Evolutionary conservation across 2,329 filamentous ascomycete genomes (phyloP).

Genomic region (Thelonectria discophora): DNA sequence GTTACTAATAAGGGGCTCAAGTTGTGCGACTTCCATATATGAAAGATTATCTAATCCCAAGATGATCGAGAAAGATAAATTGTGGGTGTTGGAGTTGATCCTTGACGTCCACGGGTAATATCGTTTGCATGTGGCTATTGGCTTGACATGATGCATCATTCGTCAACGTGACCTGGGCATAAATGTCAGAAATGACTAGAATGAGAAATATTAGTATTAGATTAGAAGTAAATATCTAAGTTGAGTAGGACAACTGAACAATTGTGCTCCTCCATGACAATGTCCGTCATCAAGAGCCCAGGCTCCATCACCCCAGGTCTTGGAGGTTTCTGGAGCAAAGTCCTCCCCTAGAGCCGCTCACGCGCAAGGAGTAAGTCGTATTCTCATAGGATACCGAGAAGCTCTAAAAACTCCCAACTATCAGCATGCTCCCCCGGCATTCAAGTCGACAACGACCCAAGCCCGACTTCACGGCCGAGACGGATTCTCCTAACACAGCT

Average conservation of each 20-base stretch:
- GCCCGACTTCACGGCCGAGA: slow-evolving; percentile 71
- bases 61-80: not conserved
- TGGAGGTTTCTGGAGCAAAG: slow-evolving; percentile 64
- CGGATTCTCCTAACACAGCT: slow-evolving; percentile 69
- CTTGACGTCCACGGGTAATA: slow-evolving; percentile 4
- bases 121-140: slow-evolving; percentile 2
- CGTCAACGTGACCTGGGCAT: not conserved
- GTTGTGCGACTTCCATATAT: not conserved
- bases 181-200: not conserved
- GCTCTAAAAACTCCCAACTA: slow-evolving; percentile 21
- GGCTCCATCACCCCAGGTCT: slow-evolving; percentile 60
- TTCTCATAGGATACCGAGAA: no score
- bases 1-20: not conserved
- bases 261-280: slow-evolving; percentile 36
- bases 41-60: not conserved
- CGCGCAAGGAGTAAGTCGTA: slow-evolving; percentile 59
- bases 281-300: slow-evolving; percentile 57
- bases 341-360: slow-evolving; percentile 62
- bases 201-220: not conserved
- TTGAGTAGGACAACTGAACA: no score
- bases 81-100: not conserved
- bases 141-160: slow-evolving; percentile 18
- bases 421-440: slow-evolving; percentile 72
- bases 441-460: slow-evolving; percentile 65
- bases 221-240: no score